Base-by-base conservation (phyloP, 75 land plant genomes). In the Sequoia sempervirens region DNA sequence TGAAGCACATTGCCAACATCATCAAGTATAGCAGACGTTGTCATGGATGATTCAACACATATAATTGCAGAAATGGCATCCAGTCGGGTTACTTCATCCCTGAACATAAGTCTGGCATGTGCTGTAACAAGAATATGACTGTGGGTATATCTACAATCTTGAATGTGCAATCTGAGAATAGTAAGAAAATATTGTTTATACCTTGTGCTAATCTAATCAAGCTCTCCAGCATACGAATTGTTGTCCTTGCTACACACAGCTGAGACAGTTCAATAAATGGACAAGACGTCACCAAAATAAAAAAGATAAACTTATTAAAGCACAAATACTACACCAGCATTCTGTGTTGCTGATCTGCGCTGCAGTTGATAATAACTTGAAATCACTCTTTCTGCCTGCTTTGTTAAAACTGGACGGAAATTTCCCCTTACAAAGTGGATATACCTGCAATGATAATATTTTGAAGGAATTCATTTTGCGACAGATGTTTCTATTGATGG, bases 21-120 rank as follows among this genome's bases (percentile, higher is more conserved):
- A 34, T 97, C 98, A 32, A 97, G 96, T 34, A 97, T 91, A 12
- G 99, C 97, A 54, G 99, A 97, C 53, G 95, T 95, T 14, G 94
- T 97, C 99, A 97, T 97, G 54, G 99, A 97, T 85, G 99, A 95
- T 84, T 97, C 99, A 82, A 95, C 89, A 84, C 99, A 97, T 54
- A 97, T 82, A 82, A 97, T 90, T 46, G 99, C 99, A 37, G 98
- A 91, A 69, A 97, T 90, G 11, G 99, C 99, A 91, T 97, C 99
- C 6, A 90, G 84, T 80, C 80, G 86, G n/a, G 89, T 92, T 53
- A 97, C 99, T 84, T 97, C 93, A 82, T 94, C 88, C 84, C 99
- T 88, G 89, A 92, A 97, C 99, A 97, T 95, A 14, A 97, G 88
- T 79, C 97, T 94, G 45, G 99, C 99, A 92, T 97, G 99, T n/a